Evolutionary conservation across 2,329 filamentous ascomycete species (phyloP), one percentile per base, ranked within the genome.

Genomic region (Colletotrichum phormii): DNA sequence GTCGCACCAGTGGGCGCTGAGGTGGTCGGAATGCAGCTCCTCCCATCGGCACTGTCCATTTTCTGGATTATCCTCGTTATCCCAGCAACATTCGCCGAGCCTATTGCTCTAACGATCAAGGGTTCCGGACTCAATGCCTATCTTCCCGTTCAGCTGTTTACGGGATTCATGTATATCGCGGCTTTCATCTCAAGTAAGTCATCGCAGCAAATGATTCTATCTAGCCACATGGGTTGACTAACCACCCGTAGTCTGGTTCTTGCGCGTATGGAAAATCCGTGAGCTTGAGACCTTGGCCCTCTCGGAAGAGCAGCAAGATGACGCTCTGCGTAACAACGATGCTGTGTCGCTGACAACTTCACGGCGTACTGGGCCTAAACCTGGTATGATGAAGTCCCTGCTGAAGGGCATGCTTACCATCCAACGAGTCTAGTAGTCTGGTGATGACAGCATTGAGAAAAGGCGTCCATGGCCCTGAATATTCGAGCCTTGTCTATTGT

Each of bases 1-100:
- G 88, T 93, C 33, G 91, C 85, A 0, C 93, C 94, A 0, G 90
- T 95, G 7, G 89, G 89, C 5, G 92, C 92, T 3, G 94, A 96
- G 80, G 89, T 96, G 1, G 89, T 95, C 35, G 93, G 93, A 0
- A 80, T 96, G 5, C 87, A 88, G 70, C 83, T 93, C 54, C 85
- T 95, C 2, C 92, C 94, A 1, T 90, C 92, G 13, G 88, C 84
- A 0, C 81, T 96, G 51, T 93, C 90, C 65, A 86, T 96, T 22
- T 88, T 91, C 24, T 96, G 94, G 94, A 78, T 95, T 31, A 85
- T 91, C 6, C 86, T 96, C 18, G 89, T 92, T 5, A 79, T 95
- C 11, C 94, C 94, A 0, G 89, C 89, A 13, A 94, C 92, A 0
- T 95, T 92, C 75, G 88, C 90, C 49, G 90, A 92, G 75, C 88